phyloP scores from a whole-genome alignment of 768 basidiomycete genomes.

The Russula sp. region DNA sequence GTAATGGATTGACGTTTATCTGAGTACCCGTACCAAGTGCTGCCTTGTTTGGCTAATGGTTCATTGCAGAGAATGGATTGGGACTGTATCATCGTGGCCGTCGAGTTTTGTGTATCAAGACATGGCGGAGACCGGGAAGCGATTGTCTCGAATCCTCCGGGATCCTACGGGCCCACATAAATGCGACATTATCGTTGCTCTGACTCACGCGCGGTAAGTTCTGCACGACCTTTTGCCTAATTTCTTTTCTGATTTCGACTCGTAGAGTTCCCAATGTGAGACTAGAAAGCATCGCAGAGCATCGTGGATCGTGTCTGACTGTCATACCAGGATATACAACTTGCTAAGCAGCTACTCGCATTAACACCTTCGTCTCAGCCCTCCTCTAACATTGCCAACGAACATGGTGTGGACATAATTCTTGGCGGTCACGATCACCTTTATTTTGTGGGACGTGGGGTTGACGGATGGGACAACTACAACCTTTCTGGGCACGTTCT shows the following conservation, averaged over 20 bases:
- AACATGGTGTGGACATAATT: constrained; percentile 79
- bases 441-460: constrained; percentile 69
- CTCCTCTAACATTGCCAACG: constrained; percentile 41
- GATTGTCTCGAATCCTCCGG: constrained; percentile 69
- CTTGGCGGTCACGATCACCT: constrained; percentile 90
- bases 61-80: constrained; percentile 75
- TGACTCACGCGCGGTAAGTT: constrained; percentile 75
- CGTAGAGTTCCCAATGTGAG: constrained; percentile 38
- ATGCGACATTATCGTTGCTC: constrained; percentile 80
- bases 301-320: background rate
- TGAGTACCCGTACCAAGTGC: background rate
- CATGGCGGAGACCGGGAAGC: constrained; percentile 69
- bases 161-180: constrained; percentile 63
- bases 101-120: constrained; percentile 68
- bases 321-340: constrained; percentile 55
- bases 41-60: constrained; percentile 1
- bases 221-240: background rate
- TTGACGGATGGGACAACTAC: constrained; percentile 63
- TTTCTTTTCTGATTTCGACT: background rate
- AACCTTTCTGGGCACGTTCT: constrained; percentile 50
- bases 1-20: constrained; percentile 41
- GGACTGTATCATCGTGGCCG: constrained; percentile 85
- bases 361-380: constrained; percentile 55
- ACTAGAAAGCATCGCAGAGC: background rate
- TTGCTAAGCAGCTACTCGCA: constrained; percentile 66